phyloP scores from a whole-genome alignment of 306 rosid genomes.

The Pterocarpus santalinus region DNA sequence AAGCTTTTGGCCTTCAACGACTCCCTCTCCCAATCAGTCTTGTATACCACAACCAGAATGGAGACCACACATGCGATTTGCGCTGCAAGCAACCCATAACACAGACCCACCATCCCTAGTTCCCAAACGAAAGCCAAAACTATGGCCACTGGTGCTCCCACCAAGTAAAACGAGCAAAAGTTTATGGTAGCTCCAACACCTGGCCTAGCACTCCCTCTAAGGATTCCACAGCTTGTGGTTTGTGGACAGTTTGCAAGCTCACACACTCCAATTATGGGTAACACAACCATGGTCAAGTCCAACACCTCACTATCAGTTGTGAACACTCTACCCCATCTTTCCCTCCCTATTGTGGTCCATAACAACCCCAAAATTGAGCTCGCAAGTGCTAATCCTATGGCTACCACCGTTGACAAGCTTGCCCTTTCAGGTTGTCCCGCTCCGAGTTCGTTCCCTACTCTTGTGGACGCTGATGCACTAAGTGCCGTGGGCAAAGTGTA shows the following conservation, averaged over 20 bases:
- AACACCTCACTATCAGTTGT: constrained; percentile 57
- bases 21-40: constrained; percentile 66
- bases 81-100: constrained; percentile 68
- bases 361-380: constrained; percentile 58
- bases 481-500: constrained; percentile 62
- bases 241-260: constrained; percentile 71
- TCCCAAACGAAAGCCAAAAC: constrained; percentile 57
- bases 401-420: constrained; percentile 56
- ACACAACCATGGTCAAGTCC: constrained; percentile 53
- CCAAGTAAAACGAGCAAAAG: constrained; percentile 65
- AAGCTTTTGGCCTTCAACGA: constrained; percentile 57
- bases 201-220: constrained; percentile 72
- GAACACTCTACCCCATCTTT: constrained; percentile 62
- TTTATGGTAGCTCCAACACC: constrained; percentile 63
- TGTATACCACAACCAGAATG: constrained; percentile 52
- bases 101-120: constrained; percentile 64
- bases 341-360: constrained; percentile 58
- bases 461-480: constrained; percentile 57
- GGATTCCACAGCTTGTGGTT: constrained; percentile 65
- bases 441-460: constrained; percentile 66
- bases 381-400: constrained; percentile 54
- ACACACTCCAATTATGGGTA: constrained; percentile 66
- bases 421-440: constrained; percentile 54
- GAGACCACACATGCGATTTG: constrained; percentile 63
- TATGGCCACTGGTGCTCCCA: constrained; percentile 66